Conservation (phyloP, 2,329 filamentous ascomycete genomes). For the Alternaria conjuncta region DNA sequence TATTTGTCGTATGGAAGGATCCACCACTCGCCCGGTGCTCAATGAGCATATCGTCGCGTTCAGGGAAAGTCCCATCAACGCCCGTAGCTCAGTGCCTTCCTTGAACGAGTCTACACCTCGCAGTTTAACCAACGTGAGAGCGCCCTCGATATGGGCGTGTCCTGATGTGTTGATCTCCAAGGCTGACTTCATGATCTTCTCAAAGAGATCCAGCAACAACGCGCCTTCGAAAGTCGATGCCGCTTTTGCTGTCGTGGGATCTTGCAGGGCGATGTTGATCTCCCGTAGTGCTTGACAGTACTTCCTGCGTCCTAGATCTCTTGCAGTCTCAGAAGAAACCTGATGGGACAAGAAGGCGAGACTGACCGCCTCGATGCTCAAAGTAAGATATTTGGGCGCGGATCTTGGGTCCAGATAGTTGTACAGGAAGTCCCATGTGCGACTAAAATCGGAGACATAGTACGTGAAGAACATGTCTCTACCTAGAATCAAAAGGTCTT, state of each 20-base stretch:
- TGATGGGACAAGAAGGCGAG: conserved; percentile 35
- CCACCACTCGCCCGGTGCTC: conserved; percentile 24
- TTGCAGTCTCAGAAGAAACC: conserved; percentile 21
- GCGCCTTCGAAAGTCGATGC: conserved; percentile 26
- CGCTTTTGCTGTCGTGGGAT: conserved; percentile 15
- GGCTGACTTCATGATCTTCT: conserved; percentile 30
- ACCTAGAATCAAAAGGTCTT: conserved; percentile 25
- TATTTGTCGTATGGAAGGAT: conserved; percentile 26
- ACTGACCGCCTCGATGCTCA: conserved; percentile 39
- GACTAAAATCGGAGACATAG: conserved; percentile 35
- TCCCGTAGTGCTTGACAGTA: conserved; percentile 33
- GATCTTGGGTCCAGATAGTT: conserved; percentile 17
- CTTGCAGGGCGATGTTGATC: conserved; percentile 25
- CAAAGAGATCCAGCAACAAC: conserved; percentile 36
- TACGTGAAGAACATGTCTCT: conserved; percentile 32
- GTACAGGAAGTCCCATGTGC: conserved; percentile 32
- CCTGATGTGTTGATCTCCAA: conserved; percentile 10
- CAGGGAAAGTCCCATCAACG: conserved; percentile 26
- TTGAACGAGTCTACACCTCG: conserved; percentile 26
- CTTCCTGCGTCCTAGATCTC: conserved; percentile 24
- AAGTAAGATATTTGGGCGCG: conserved; percentile 26
- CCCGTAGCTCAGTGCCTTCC: conserved; percentile 17
- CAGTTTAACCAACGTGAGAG: conserved; percentile 32
- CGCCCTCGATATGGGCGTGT: conserved; percentile 33
- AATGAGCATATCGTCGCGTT: conserved; percentile 42